A percentile compares a stretch with the other conserved stretches of the same genome.
These are phyloP conservation scores for Chrysoporthe puriensis DNA, from an alignment of 2,329 filamentous ascomycete genomes.

Conservation along the genomic window DNA sequence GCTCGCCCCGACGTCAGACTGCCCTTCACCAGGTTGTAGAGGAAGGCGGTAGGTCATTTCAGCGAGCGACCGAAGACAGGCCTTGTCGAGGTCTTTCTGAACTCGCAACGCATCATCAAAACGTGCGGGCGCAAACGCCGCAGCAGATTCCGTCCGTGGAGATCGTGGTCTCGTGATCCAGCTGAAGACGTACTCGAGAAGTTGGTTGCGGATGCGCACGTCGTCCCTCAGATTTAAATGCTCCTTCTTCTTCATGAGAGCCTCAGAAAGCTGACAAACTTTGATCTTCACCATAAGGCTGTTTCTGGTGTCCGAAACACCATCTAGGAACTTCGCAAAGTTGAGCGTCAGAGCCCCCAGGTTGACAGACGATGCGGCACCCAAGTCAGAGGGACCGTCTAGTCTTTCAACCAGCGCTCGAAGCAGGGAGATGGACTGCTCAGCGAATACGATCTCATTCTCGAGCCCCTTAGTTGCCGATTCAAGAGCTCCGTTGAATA, in stretches of 20 bases:
- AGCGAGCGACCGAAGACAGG: conserved; percentile 67
- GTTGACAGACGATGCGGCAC: conserved; percentile 65
- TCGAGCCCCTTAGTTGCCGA: conserved; percentile 55
- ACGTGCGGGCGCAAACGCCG: conserved; percentile 45
- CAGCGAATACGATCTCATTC: conserved; percentile 66
- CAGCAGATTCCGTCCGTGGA: conserved; percentile 47
- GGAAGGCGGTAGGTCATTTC: conserved; percentile 69
- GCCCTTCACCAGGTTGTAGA: conserved; percentile 66
- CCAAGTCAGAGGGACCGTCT: conserved; percentile 65
- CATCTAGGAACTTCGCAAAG: conserved; percentile 69
- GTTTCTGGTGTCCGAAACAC: conserved; percentile 57
- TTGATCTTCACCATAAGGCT: conserved; percentile 69
- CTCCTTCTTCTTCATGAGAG: conserved; percentile 68
- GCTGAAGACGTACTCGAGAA: conserved; percentile 68
- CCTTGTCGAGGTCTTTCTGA: conserved; percentile 68
- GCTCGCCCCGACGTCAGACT: conserved; percentile 67
- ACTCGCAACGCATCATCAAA: conserved; percentile 61
- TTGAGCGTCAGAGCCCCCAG: conserved; percentile 66
- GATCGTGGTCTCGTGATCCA: conserved; percentile 68
- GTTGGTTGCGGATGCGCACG: conserved; percentile 68
- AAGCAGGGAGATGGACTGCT: conserved; percentile 67
- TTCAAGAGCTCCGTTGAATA: conserved; percentile 61
- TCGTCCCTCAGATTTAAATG: conserved; percentile 71
- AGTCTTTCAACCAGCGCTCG: conserved; percentile 67
- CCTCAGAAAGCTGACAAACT: conserved; percentile 69